Evolutionary conservation across 164 flowering plant genomes (phyloP).

Genomic region (Vitis riparia): DNA sequence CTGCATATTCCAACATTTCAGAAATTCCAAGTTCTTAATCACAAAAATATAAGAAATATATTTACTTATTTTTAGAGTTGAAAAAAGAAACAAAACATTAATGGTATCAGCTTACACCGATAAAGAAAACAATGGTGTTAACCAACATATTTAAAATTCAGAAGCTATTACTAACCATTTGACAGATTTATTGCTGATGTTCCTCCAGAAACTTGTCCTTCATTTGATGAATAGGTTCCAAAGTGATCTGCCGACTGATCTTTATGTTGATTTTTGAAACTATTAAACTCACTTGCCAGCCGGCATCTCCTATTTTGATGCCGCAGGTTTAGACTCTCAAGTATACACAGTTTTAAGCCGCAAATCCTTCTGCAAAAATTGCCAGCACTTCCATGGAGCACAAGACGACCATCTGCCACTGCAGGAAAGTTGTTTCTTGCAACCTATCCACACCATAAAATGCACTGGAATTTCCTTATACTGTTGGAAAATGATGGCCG

Average conservation of each 20-base stretch:
- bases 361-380: slow-evolving; percentile 32
- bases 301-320: slow-evolving; percentile 16
- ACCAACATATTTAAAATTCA: too few relatives aligned
- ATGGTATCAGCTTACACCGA: too few relatives aligned
- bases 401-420: slow-evolving; percentile 17
- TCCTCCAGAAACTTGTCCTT: slow-evolving; percentile 14
- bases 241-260: slow-evolving; percentile 17
- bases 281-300: slow-evolving; percentile 19
- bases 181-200: neutral
- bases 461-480: too few relatives aligned
- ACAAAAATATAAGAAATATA: neutral
- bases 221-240: slow-evolving; percentile 16
- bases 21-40: neutral
- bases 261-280: slow-evolving; percentile 25
- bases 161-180: slow-evolving; percentile 17
- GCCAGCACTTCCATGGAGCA: slow-evolving; percentile 20
- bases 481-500: too few relatives aligned
- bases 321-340: slow-evolving; percentile 27
- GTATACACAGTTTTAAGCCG: slow-evolving; percentile 40
- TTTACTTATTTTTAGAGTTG: too few relatives aligned
- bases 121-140: too few relatives aligned
- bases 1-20: slow-evolving; percentile 4
- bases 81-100: too few relatives aligned
- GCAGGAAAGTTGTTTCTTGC: slow-evolving; percentile 7
- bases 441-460: slow-evolving; percentile 5